Base-by-base conservation (phyloP, 441 rosid species). In the Iberis amara region DNA sequence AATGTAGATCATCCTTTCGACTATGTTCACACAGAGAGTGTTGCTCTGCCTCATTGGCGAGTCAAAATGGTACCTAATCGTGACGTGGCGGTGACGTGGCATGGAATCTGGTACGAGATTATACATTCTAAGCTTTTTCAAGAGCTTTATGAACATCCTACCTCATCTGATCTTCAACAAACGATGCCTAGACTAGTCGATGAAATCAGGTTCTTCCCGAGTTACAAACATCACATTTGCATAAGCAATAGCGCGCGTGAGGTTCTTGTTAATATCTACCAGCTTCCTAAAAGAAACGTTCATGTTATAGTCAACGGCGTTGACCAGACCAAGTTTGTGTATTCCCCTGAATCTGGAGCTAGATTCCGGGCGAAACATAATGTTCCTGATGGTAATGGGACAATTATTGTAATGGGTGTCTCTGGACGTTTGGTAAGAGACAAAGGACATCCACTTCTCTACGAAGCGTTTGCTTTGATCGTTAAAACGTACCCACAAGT, bases 221-320 rank as follows among this genome's bases (percentile, higher is more conserved):
- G 70, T 60, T 80, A 82, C 52, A 72, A 75, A 6, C 90, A 87
- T 2, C 85, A 82, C 26, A 74, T 85, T 11, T 78, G 86, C 52
- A 79, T 80, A 45, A 88, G 94, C 77, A 78, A 78, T 3, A 88
- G 88, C 35, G 80, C 82, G 0, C 82, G 77, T 0, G 86, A 82
- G 54, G 79, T 65, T 35, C 62, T 85, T 2, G 73, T 76, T 28
- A 76, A 75, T 66, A 79, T 79, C 61, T 82, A 88, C 30, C 94
- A 82, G 51, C 72, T 82, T 10, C 83, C 81, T 0, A 53, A 8
- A 1, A 72, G 71, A 51, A 80, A 75, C 15, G 85, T 88, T 41
- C 91, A 82, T 10, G 79, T 76, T 0, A 79, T 88, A 21, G 83
- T 80, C 31, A 87, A 84, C 45, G 94, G 96, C 1, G 86, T 85